phyloP scores from a whole-genome alignment of 768 basidiomycete species.

The Rhodosporidiobolus odoratus region DNA sequence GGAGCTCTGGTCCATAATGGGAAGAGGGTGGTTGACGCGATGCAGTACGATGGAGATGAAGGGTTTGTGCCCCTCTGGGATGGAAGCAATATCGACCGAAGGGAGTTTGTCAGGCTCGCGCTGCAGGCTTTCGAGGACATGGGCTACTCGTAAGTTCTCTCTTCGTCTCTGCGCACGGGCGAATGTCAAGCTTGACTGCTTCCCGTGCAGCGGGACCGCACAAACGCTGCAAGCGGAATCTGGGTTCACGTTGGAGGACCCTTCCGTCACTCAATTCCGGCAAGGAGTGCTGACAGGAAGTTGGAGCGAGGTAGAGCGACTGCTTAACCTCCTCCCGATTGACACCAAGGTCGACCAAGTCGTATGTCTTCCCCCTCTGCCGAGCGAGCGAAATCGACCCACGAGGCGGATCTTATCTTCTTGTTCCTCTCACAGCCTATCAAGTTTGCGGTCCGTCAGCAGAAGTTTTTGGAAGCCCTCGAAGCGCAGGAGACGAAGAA shows the following conservation, averaged over 20 bases:
- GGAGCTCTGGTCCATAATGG: too few species aligned
- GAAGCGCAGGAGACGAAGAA: conserved; percentile 72
- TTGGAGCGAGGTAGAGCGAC: conserved; percentile 46
- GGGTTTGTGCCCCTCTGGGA: conserved; percentile 36
- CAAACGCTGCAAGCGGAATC: conserved; percentile 48
- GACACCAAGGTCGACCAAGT: conserved; percentile 6
- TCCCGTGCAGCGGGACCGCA: conserved; percentile 45
- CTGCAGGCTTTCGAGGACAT: conserved; percentile 49
- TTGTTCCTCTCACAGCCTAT: conserved; percentile 54
- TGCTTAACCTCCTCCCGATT: conserved; percentile 39
- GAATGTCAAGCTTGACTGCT: not conserved
- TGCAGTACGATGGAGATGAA: conserved; percentile 23
- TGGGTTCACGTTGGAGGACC: conserved; percentile 46
- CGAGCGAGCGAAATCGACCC: too few species aligned
- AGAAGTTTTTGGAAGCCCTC: conserved; percentile 91
- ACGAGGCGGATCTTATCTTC: not conserved
- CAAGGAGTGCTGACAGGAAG: conserved; percentile 47
- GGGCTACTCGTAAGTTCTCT: conserved; percentile 47
- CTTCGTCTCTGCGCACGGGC: not conserved
- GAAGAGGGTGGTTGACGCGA: conserved; percentile 1
- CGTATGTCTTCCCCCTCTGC: not conserved
- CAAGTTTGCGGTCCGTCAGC: conserved; percentile 79
- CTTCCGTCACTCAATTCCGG: conserved; percentile 44
- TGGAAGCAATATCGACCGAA: conserved; percentile 43
- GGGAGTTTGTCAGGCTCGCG: conserved; percentile 50